These are phyloP conservation scores for Solanum paucissectum DNA, from an alignment of 257 asterid genomes.

Conservation along the genomic window DNA sequence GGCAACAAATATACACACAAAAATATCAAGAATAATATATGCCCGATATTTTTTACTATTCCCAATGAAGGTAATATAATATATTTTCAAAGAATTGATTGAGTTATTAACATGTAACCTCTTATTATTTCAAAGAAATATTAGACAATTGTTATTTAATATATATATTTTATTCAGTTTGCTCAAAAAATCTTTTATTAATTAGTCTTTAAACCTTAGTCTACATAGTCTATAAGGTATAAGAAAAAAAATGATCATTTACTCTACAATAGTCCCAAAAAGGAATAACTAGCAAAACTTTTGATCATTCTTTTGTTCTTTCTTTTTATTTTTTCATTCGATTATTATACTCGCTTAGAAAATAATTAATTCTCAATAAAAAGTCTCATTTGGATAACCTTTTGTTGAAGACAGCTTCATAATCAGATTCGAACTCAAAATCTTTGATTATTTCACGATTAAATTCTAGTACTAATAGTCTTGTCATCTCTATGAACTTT, in stretches of 20 bases:
- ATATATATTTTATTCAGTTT: neutral
- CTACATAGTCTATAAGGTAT: neutral
- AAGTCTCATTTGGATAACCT: neutral
- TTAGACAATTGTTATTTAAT: no score
- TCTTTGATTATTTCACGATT: neutral
- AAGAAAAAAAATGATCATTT: neutral
- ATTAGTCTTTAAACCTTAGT: neutral
- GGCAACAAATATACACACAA: no score
- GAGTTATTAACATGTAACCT: neutral
- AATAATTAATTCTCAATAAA: neutral
- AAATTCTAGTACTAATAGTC: neutral
- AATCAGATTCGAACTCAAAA: neutral
- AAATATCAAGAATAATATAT: no score
- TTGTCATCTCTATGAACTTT: neutral
- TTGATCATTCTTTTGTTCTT: neutral
- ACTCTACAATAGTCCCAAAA: neutral
- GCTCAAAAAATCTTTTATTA: neutral
- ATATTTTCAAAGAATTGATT: neutral
- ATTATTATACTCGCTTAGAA: neutral
- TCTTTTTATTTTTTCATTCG: neutral
- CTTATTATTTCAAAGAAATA: neutral
- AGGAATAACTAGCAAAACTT: neutral
- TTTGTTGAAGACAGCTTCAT: neutral
- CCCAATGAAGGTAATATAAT: neutral
- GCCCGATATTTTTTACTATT: neutral